Percentiles rank a stretch among this genome's conserved stretches.
Conservation (phyloP, 805 yeast species). For the Kluyveromyces wickerhamii region DNA sequence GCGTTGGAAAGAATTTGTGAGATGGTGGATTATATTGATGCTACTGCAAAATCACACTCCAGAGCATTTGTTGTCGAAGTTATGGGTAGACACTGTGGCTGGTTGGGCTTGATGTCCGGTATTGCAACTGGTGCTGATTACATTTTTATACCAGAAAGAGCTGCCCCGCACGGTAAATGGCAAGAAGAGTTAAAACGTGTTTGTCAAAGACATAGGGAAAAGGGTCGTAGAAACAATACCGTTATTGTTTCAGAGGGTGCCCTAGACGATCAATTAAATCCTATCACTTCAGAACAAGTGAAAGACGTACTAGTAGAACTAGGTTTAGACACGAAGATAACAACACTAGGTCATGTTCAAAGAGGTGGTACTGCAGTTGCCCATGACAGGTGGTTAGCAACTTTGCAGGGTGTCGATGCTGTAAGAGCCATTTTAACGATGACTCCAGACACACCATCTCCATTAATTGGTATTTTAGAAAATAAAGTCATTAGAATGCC, state of each 20-base stretch:
- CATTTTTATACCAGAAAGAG: constrained; percentile 90
- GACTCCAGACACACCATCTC: constrained; percentile 88
- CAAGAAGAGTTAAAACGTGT: constrained; percentile 67
- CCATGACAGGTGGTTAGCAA: constrained; percentile 82
- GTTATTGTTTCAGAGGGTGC: constrained; percentile 99
- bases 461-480: constrained; percentile 84
- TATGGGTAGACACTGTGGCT: constrained; percentile 99
- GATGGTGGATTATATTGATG: constrained; percentile 93
- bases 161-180: constrained; percentile 72
- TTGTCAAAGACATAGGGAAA: constrained; percentile 68
- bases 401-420: constrained; percentile 96
- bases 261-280: constrained; percentile 68
- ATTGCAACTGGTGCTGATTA: constrained; percentile 94
- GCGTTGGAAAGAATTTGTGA: constrained; percentile 89
- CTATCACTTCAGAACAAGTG: constrained; percentile 74
- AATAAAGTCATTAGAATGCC: constrained; percentile 81
- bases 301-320: constrained; percentile 73
- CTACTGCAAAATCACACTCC: constrained; percentile 94
- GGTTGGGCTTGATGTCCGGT: constrained; percentile 98
- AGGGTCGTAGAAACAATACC: constrained; percentile 89
- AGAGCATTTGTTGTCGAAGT: constrained; percentile 97
- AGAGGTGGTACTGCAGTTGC: constrained; percentile 99
- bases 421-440: constrained; percentile 84
- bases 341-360: constrained; percentile 95
- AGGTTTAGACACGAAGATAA: constrained; percentile 90